Evolutionary conservation across 495 filamentous ascomycete genomes (phyloP), one percentile per base, ranked within the genome.

Genomic region (Arthonia radiata): DNA sequence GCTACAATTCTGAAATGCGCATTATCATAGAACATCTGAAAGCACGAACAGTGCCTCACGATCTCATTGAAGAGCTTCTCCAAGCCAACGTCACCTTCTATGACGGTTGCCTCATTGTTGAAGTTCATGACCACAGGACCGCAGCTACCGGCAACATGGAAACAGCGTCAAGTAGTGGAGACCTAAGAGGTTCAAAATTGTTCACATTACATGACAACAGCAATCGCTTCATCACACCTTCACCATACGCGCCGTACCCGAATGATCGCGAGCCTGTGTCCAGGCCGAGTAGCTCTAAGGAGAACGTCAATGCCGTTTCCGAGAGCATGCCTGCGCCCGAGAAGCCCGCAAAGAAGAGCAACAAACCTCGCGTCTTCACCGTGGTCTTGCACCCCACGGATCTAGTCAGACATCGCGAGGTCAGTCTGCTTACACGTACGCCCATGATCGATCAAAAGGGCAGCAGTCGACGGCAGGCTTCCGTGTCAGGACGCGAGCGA

Each of bases 91-190:
- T 92, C 14, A 56, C 50, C n/a, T 94, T 89, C 39, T 99, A 94
- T 40, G 86, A 99, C 43, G 81, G 73, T 70, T 91, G 83, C 42
- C 57, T 99, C 27, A 94, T 99, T 34, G 81, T 94, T 24, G 69
- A 90, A 42, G 56, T 93, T 3, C 60, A 86, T 33, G 75, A 93
- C 49, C 74, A 92, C 47, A 71, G 69, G 27, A 70, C 72, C 4
- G 58, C 53, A 2, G 57, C 64, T 17, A 56, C 66, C 23, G 50
- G 7, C 19, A 22, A 6, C 19, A 22, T 7, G 6, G 19, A 22
- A 7, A 22, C 19, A 2, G 40, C 45, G n/a, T 47, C 49, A 28
- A 59, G 49, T 4, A 40, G 53, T 15, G 52, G 61, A 5, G 62
- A 61, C 27, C 60, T 66, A 24, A 67, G 51, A 29, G 71, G 71